phyloP scores from a whole-genome alignment of 1,284 basidiomycete genomes.

The Coniophora puteana region DNA sequence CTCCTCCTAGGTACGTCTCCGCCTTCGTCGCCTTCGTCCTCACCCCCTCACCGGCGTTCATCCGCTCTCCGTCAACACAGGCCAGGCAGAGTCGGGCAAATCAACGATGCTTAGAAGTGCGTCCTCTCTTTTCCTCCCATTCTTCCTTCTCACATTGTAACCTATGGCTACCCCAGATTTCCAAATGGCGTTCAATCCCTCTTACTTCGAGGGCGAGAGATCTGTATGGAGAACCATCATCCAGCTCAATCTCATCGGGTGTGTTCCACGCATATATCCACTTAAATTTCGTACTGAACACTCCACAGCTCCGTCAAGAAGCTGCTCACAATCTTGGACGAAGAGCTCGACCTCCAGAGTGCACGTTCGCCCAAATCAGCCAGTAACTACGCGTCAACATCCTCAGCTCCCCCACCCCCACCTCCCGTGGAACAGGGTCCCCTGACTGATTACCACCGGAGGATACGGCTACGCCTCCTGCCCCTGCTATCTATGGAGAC shows the following conservation, averaged over 20 bases:
- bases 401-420: no score
- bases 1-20: conserved; percentile 55
- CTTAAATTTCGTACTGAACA: not conserved
- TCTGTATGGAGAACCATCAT: conserved; percentile 60
- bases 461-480: conserved; percentile 49
- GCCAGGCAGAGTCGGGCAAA: conserved; percentile 69
- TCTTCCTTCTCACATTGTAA: not conserved
- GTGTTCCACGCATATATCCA: conserved; percentile 9
- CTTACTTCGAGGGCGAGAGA: conserved; percentile 53
- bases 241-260: conserved; percentile 67
- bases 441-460: conserved; percentile 35
- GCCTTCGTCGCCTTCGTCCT: conserved; percentile 3
- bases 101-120: conserved; percentile 65
- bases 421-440: no score
- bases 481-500: conserved; percentile 60
- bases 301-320: conserved; percentile 47
- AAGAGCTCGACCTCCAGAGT: conserved; percentile 38
- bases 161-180: conserved; percentile 43
- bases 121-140: conserved; percentile 1
- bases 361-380: conserved; percentile 14
- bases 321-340: conserved; percentile 46
- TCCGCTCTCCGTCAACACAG: conserved; percentile 24
- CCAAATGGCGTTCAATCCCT: conserved; percentile 60
- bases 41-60: not conserved
- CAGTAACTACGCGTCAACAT: conserved; percentile 17